These are phyloP conservation scores for Leishmania braziliensis DNA, from an alignment of 208 protist genomes.

Conservation along the genomic window DNA sequence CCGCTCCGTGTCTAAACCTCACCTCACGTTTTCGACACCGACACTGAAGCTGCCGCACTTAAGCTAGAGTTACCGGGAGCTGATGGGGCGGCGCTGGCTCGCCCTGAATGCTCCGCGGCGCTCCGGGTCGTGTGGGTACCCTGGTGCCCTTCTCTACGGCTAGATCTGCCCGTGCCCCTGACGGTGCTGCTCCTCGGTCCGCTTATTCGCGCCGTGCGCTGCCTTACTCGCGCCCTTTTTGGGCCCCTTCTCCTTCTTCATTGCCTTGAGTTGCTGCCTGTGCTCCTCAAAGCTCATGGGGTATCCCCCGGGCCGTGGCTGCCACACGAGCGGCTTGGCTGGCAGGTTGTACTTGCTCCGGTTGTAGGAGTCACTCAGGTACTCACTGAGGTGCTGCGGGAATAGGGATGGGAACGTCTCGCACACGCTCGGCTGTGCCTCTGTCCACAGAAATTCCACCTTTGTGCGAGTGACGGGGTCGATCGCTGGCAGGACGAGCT, in stretches of 20 bases:
- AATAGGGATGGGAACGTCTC: slow-evolving; percentile 74
- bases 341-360: slow-evolving; percentile 64
- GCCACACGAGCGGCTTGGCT: slow-evolving; percentile 56
- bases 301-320: slow-evolving; percentile 47
- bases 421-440: slow-evolving; percentile 57
- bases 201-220: slow-evolving; percentile 32
- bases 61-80: neutral
- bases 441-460: slow-evolving; percentile 77
- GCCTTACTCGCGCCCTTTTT: slow-evolving; percentile 31
- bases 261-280: slow-evolving; percentile 38
- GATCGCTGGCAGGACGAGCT: slow-evolving; percentile 67
- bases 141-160: neutral
- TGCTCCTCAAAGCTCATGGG: slow-evolving; percentile 40
- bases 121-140: neutral
- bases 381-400: slow-evolving; percentile 47
- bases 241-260: slow-evolving; percentile 32
- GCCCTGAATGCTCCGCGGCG: neutral
- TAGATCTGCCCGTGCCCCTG: slow-evolving; percentile 12
- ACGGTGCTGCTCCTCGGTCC: slow-evolving; percentile 12
- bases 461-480: slow-evolving; percentile 82
- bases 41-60: neutral
- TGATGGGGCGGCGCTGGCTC: neutral
- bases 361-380: slow-evolving; percentile 75
- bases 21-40: neutral
- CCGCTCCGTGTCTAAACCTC: neutral